phyloP scores from a whole-genome alignment of 2,329 filamentous ascomycete genomes.

The Colletotrichum sansevieriae region DNA sequence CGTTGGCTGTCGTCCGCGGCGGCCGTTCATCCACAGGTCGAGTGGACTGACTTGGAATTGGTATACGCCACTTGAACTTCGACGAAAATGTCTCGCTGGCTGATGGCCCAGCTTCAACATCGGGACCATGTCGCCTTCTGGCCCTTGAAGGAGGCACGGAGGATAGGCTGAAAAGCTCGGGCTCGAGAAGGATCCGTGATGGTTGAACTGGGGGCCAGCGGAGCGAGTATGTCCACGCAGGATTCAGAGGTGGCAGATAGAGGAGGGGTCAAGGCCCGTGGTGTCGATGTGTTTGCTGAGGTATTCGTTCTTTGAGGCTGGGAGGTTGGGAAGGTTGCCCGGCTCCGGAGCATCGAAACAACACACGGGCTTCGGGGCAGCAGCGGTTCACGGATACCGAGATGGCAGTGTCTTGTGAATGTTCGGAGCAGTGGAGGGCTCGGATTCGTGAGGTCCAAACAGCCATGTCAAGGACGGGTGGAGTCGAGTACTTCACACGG shows the following conservation, averaged over 20 bases:
- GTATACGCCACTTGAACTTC: constrained; percentile 17
- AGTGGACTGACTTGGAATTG: background rate
- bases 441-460: constrained; percentile 5
- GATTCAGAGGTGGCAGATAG: constrained; percentile 31
- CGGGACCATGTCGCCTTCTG: constrained; percentile 1
- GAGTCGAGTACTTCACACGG: too few relatives aligned
- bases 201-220: constrained; percentile 16
- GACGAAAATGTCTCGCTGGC: constrained; percentile 29
- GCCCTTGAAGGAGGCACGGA: constrained; percentile 4
- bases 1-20: constrained; percentile 37
- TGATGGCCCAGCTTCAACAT: constrained; percentile 18
- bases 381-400: constrained; percentile 15
- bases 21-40: constrained; percentile 6
- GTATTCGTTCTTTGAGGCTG: background rate
- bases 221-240: constrained; percentile 19
- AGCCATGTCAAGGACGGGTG: background rate
- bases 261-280: constrained; percentile 30
- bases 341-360: constrained; percentile 22
- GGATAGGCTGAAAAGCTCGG: constrained; percentile 32
- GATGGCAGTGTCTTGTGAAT: background rate
- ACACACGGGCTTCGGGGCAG: constrained; percentile 13
- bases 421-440: constrained; percentile 1
- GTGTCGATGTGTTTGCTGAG: constrained; percentile 30
- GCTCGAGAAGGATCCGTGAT: constrained; percentile 27
- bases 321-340: constrained; percentile 28